phyloP scores from a whole-genome alignment of 2,329 filamentous ascomycete genomes.

The Plenodomus biglobosus region DNA sequence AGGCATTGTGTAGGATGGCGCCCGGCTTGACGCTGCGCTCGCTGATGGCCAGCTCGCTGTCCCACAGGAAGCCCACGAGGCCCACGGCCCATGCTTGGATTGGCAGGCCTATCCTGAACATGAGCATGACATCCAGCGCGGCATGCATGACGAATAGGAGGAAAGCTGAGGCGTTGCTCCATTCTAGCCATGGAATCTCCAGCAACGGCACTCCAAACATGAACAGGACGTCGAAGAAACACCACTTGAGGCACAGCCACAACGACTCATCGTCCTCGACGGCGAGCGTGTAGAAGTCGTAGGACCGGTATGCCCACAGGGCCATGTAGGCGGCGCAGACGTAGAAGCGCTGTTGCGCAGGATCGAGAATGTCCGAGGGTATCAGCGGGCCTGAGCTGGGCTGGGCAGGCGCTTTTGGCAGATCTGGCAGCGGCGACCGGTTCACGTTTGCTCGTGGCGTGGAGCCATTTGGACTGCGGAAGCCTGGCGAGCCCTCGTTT shows the following conservation, averaged over 20 bases:
- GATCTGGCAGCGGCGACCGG: constrained; percentile 36
- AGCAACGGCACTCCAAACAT: constrained; percentile 84
- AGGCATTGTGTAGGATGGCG: constrained; percentile 85
- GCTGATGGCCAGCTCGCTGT: constrained; percentile 90
- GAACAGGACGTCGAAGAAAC: constrained; percentile 80
- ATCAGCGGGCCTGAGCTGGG: constrained; percentile 65
- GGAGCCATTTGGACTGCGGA: constrained; percentile 25
- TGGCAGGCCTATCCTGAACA: constrained; percentile 87
- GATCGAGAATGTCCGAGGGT: constrained; percentile 78
- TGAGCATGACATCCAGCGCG: constrained; percentile 77
- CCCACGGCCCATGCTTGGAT: constrained; percentile 72
- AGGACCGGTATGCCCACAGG: constrained; percentile 79
- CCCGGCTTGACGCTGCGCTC: constrained; percentile 88
- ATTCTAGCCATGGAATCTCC: constrained; percentile 95
- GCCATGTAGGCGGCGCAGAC: constrained; percentile 75
- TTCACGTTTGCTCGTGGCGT: constrained; percentile 38
- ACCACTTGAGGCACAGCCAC: constrained; percentile 92
- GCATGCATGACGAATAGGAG: constrained; percentile 72
- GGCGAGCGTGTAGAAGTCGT: constrained; percentile 77
- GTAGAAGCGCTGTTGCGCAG: constrained; percentile 87
- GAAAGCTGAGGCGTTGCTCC: constrained; percentile 73
- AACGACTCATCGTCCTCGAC: constrained; percentile 86
- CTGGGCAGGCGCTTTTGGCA: constrained; percentile 28
- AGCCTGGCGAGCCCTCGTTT: constrained; percentile 38
- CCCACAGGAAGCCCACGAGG: constrained; percentile 79